Base-by-base conservation (phyloP, 2,329 filamentous ascomycete genomes). In the Lachnellula hyalina region DNA sequence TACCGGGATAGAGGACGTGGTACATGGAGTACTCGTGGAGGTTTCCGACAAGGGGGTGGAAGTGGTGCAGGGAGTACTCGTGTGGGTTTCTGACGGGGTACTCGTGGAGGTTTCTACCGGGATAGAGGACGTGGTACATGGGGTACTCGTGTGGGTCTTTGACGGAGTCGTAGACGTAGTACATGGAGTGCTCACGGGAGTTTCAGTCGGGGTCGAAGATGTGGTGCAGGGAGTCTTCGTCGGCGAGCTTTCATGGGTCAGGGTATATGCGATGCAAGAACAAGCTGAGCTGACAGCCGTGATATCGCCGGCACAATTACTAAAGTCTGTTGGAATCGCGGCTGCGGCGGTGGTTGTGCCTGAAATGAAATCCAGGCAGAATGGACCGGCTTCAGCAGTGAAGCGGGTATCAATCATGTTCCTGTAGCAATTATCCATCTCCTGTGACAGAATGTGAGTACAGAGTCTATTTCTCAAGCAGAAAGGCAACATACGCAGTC, bases 191-290 rank as follows among this genome's bases (percentile, higher is more conserved):
- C 53, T 55, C 28, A 52, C 46, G 23, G 51, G 25, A 15, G 57
- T 55, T 21, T 42, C 14, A n/a, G 54, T 7, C 0, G 40, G 15
- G 17, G 53, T 60, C 25, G 60, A 61, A 34, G 51, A 56, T 41
- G 45, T 38, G n/a, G 56, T 57, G 14, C 47, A 42, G 15, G 51
- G 44, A 21, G 53, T 53, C 28, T 49, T 49, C 42, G 60, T 57
- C 28, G 58, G 25, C 6, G 53, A 54, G 19, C 61, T 47, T 12
- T 60, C 56, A 12, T 58, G 50, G 19, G 68, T 70, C 44, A 67
- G 61, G 44, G 68, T 68, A 61, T 73, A 72, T 53, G 67, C 66
- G 61, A 72, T 63, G 64, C 71, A 73, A 5, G 70, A 72, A 66
- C 71, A 73, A 45, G 69, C 71, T 42, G 72, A 73, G 59, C 64